Base-by-base conservation (phyloP, 2,329 filamentous ascomycete genomes). In the Trichoderma sp. region DNA sequence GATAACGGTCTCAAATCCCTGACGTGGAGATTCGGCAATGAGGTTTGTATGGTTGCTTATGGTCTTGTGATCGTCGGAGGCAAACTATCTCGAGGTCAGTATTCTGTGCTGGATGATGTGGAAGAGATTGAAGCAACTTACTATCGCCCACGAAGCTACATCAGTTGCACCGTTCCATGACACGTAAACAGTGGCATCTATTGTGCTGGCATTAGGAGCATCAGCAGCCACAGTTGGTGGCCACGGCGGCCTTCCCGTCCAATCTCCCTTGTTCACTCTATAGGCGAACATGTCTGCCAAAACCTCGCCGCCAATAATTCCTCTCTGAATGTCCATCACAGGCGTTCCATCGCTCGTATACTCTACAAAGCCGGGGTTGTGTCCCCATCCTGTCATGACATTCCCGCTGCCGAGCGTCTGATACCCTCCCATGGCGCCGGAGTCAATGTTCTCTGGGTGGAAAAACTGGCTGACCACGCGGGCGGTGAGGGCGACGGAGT, bases 271-370 rank as follows among this genome's bases (percentile, higher is more conserved):
- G 49, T 64, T 55, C n/a, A 64, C 61, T 16, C 61, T 55, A 19
- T 64, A 64, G 19, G 61, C 61, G 55, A 64, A 64, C 61, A 64
- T 64, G 21, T 64, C 61, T 29, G 49, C 37, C 19, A 64, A 11
- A 2, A 40, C 21, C 49, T 64, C 61, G 13, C 49, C 33, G 10
- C 61, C 61, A 10, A 64, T 64, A 3, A 37, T 27, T 2, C 61
- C 61, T 21, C 61, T 64, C 3, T 64, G 61, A 16, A 64, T 14
- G 13, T 64, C 61, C 21, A 64, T 55, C 3, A 64, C 61, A 8
- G 61, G 61, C 7, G 49, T 56, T 19, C 61, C 61, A 6, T 64
- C 61, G 8, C 49, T 55, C 33, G 16, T 53, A 19, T 64, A 64
- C 49, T 64, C 61, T 24, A 64, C 61, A 19, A 64, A 64, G 24